A percentile compares a stretch with the other conserved stretches of the same genome.
Evolutionary conservation across 2,329 filamentous ascomycete genomes (phyloP).

Genomic region (Pseudogymnoascus sp.): DNA sequence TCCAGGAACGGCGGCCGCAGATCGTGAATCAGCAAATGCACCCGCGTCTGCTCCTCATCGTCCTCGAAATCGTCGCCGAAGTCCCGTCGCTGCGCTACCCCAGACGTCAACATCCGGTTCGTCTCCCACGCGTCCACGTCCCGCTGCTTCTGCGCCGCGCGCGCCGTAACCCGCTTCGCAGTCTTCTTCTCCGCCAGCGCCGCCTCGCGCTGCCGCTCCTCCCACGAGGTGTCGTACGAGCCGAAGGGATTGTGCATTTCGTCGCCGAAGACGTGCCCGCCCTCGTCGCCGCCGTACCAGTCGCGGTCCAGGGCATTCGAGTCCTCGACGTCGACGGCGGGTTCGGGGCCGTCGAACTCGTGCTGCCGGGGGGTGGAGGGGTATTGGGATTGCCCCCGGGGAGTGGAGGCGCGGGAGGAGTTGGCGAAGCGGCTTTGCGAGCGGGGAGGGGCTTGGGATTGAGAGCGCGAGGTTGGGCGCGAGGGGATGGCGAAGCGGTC

Average conservation of each 20-base stretch:
- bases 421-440: constrained; percentile 17
- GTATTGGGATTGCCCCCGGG: constrained; percentile 25
- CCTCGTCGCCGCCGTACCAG: constrained; percentile 87
- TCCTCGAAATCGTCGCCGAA: constrained; percentile 76
- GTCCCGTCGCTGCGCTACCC: constrained; percentile 83
- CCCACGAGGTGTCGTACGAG: constrained; percentile 62
- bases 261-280: constrained; percentile 77
- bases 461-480: constrained; percentile 12
- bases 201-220: constrained; percentile 62
- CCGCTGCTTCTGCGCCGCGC: constrained; percentile 76
- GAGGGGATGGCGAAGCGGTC: constrained; percentile 43
- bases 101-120: constrained; percentile 94
- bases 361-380: constrained; percentile 41
- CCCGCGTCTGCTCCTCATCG: constrained; percentile 80
- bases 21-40: constrained; percentile 90
- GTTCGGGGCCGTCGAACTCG: constrained; percentile 55
- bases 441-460: constrained; percentile 16
- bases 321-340: constrained; percentile 57
- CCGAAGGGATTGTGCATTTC: constrained; percentile 91
- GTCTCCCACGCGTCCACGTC: constrained; percentile 98
- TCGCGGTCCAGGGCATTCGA: constrained; percentile 73
- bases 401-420: constrained; percentile 26
- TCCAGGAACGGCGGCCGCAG: constrained; percentile 90
- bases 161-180: constrained; percentile 61
- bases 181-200: constrained; percentile 74